Evolutionary conservation across 345 rosid species (phyloP).

Genomic region (Murraya koenigii): DNA sequence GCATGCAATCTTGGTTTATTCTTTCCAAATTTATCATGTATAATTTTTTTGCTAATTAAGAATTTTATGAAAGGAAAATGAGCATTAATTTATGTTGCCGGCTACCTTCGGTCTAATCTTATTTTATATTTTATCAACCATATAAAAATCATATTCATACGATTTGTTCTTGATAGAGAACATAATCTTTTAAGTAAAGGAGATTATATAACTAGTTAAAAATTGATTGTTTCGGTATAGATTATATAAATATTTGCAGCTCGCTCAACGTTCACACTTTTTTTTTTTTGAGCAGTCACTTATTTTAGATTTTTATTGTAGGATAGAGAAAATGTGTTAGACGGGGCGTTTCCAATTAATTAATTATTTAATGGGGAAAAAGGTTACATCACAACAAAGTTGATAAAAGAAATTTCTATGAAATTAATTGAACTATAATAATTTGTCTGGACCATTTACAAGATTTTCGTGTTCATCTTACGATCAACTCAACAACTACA

Average conservation of each 20-base stretch:
- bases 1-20: not conserved
- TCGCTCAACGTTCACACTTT: no score
- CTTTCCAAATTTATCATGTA: not conserved
- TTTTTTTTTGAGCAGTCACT: no score
- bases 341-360: no score
- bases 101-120: not conserved
- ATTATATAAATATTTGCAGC: no score
- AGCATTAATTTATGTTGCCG: not conserved
- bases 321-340: no score
- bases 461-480: not conserved
- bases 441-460: not conserved
- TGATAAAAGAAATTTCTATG: not conserved
- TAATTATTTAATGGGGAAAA: no score
- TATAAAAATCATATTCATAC: not conserved
- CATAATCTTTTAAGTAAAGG: no score
- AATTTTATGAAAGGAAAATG: no score
- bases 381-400: no score
- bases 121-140: not conserved
- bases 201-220: no score
- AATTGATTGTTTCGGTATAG: not conserved
- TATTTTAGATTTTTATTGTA: no score
- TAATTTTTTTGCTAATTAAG: not conserved
- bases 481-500: conserved; percentile 17
- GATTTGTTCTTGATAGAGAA: not conserved
- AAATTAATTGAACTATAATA: not conserved